Evolutionary conservation across 2,329 filamentous ascomycete genomes (phyloP), one percentile per base, ranked within the genome.

Genomic region (Cytospora piceicola): DNA sequence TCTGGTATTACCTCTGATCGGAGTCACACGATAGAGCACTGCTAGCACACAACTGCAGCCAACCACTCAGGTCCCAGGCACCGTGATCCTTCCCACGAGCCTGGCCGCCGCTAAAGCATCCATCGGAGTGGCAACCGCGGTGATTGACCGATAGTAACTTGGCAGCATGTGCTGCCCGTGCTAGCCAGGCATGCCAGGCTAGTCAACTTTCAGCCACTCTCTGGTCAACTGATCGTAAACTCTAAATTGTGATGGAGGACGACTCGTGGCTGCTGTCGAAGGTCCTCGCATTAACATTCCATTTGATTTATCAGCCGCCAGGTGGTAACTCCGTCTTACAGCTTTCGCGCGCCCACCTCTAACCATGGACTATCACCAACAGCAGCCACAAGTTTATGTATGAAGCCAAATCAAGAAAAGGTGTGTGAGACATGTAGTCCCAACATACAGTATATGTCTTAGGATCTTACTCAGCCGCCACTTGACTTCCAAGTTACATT

Each of bases 401-500:
- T 36, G 30, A 54, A 39, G 51, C 58, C 30, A 39, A 32, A 11
- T 6, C 3, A n/a, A n/a, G n/a, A 20, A 46, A 53, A 34, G 54
- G 64, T 61, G 60, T 61, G 59, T 65, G 54, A 65, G 64, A 65
- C 58, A 62, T 58, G 32, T 36, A 29, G 27, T 29, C 27, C 27
- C 27, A 29, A 49, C 20, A 15, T 49, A 46, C 39, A 59, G 46
- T 34, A 22, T 58, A 22, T 58, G 59, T 63, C 46, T 58, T 34
- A 46, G 39, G 27, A 34, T 66, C 64, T 66, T 66, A 66, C 59
- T 66, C 64, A 63, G 64, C 64, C 46, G 32, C 29, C 9, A 20
- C 51, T 51, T 3, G 17, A 49, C 8, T 14, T 0, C 29, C 34
- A 36, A 36, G 29, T 30, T 34, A 22, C 20, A 57, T 17, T 36